phyloP scores from a whole-genome alignment of 495 filamentous ascomycete genomes.

The Aspergillus sclerotioniger region DNA sequence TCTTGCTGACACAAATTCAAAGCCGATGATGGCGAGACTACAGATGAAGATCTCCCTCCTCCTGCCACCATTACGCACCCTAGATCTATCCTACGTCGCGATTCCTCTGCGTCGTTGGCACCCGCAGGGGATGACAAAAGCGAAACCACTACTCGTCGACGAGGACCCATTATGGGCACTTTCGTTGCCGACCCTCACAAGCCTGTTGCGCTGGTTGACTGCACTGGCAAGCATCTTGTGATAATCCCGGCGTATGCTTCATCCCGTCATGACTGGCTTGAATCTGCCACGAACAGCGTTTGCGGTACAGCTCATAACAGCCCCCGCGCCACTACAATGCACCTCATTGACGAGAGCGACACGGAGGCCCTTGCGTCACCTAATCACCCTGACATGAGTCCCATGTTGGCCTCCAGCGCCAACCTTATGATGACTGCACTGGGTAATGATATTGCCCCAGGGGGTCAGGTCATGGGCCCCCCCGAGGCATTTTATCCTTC shows the following conservation, averaged over 20 bases:
- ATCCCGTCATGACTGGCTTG: conserved; percentile 49
- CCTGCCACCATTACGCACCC: conserved; percentile 54
- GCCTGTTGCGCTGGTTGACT: conserved; percentile 70
- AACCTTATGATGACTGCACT: conserved; percentile 76
- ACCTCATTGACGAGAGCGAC: conserved; percentile 52
- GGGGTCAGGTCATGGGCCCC: conserved; percentile 68
- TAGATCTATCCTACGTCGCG: conserved; percentile 55
- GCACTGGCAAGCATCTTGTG: conserved; percentile 67
- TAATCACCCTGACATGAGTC: conserved; percentile 47
- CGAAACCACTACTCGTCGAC: conserved; percentile 47
- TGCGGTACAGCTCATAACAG: conserved; percentile 54
- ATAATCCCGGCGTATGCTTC: conserved; percentile 57
- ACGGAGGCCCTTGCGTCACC: conserved; percentile 50
- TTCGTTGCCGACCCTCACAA: conserved; percentile 59
- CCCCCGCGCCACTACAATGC: conserved; percentile 45
- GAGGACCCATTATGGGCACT: conserved; percentile 56
- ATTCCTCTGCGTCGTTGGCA: conserved; percentile 48
- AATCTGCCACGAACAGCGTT: conserved; percentile 48
- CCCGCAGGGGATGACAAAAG: conserved; percentile 51
- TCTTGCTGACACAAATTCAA: conserved; percentile 54
- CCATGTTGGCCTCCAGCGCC: conserved; percentile 65
- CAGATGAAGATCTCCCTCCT: conserved; percentile 73
- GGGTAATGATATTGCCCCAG: conserved; percentile 53
- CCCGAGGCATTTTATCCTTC: conserved; percentile 75
- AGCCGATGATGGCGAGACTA: conserved; percentile 82